Evolutionary conservation across 345 rosid species (phyloP), one percentile per base, ranked within the genome.

Genomic region (Balakata baccata): DNA sequence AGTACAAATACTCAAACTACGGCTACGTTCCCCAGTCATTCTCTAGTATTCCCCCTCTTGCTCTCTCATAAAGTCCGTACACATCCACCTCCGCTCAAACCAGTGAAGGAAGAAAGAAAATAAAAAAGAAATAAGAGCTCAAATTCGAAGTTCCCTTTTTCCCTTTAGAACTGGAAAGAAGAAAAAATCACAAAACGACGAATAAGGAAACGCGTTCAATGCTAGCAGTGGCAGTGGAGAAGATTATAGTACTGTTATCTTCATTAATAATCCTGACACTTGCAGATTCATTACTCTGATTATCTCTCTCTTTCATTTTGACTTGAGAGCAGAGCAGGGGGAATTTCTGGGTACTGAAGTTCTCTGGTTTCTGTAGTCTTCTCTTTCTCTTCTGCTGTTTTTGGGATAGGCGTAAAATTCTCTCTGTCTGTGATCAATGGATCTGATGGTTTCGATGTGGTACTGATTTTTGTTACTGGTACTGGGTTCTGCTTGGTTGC

Each of bases 191-290:
- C 49, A 37, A 50, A 62, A 61, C 41, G 68, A 73, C 66, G 43
- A 64, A 46, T 46, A 46, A 18, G 25, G 54, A 65, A 72, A 34
- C 70, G 64, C 71, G 47, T 65, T 23, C 14, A 22, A 16, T 63
- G 69, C 18, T 9, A 17, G 22, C 20, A 23, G 3, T 22, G 58
- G 75, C 11, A 51, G 39, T 5, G 37, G 39, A 23, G 58, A 17
- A 38, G 29, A 57, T 66, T 67, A 59, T 11, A 18, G 67, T 61
- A 29, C 13, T 49, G 59, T 37, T 74, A 59, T 66, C 71, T 60
- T 66, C 46, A 6, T 17, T 34, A 58, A 37, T 67, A 22, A 20
- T 49, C 78, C 72, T 59, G 78, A 68, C 72, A 75, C 61, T 23
- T 61, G 12, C 68, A 51, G 73, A 68, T 50, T 75, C 51, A 60